These are phyloP conservation scores for Lodderomyces jiufengensis DNA, from an alignment of 1,139 yeast genomes.

Conservation along the genomic window DNA sequence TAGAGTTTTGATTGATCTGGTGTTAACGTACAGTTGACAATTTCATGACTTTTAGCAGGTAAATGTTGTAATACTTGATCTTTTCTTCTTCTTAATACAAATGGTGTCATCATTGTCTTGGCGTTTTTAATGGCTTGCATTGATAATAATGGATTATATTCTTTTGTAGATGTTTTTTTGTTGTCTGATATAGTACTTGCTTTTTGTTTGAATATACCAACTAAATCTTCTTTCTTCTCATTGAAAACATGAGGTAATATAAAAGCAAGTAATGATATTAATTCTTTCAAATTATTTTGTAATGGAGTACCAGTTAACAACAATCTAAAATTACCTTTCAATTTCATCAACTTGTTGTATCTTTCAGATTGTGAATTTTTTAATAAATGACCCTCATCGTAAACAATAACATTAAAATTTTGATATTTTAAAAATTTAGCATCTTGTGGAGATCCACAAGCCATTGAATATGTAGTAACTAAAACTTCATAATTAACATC, in stretches of 20 bases:
- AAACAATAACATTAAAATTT: constrained; percentile 82
- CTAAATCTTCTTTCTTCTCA: constrained; percentile 78
- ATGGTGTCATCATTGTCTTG: constrained; percentile 97
- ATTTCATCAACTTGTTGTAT: constrained; percentile 78
- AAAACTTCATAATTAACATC: constrained; percentile 77
- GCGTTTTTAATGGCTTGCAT: constrained; percentile 92
- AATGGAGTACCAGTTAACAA: constrained; percentile 94
- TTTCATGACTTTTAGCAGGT: constrained; percentile 68
- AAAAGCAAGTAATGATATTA: constrained; percentile 84
- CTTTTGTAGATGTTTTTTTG: constrained; percentile 19
- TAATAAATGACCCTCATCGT: constrained; percentile 96
- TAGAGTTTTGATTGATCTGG: constrained; percentile 60
- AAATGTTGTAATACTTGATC: constrained; percentile 86
- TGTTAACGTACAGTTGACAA: constrained; percentile 63
- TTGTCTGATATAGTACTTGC: constrained; percentile 39
- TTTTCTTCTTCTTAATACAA: constrained; percentile 86
- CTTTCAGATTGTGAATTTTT: constrained; percentile 88
- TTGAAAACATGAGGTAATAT: constrained; percentile 82
- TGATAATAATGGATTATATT: constrained; percentile 77
- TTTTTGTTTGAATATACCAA: constrained; percentile 78
- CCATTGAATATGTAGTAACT: constrained; percentile 90
- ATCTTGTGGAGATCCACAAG: constrained; percentile 83
- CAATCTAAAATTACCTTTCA: constrained; percentile 76
- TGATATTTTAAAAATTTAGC: constrained; percentile 70
- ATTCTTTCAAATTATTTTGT: constrained; percentile 86